Evolutionary conservation across 1,139 yeast genomes (phyloP).

Genomic region (Magnusiomyces magnusii): DNA sequence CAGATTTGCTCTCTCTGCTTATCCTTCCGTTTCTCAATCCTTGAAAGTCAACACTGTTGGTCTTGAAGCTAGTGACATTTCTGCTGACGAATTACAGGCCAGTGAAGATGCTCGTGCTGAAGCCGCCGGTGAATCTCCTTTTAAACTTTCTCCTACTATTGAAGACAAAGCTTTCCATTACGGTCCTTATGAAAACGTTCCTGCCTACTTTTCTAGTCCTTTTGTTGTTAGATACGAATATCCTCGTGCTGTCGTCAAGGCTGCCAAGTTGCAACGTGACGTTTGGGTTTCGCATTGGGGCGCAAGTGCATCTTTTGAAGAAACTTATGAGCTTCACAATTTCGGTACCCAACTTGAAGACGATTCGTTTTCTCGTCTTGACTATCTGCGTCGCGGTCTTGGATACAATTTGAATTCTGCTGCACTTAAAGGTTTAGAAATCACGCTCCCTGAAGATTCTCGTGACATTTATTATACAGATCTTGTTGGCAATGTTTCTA

Average conservation of each 20-base stretch:
- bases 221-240: conserved; percentile 57
- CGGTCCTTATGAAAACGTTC: conserved; percentile 47
- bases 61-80: conserved; percentile 20
- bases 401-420: conserved; percentile 30
- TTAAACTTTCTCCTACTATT: conserved; percentile 1
- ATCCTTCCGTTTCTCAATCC: conserved; percentile 45
- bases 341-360: conserved; percentile 57
- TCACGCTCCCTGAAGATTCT: conserved; percentile 48
- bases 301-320: conserved; percentile 58
- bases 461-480: conserved; percentile 74
- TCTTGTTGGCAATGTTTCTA: conserved; percentile 90
- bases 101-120: conserved; percentile 10
- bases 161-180: conserved; percentile 43
- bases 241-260: conserved; percentile 58
- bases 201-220: conserved; percentile 44
- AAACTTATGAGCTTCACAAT: conserved; percentile 74
- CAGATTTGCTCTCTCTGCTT: conserved; percentile 56
- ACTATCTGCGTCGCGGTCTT: conserved; percentile 48
- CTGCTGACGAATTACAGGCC: conserved; percentile 19
- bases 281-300: conserved; percentile 83
- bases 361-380: conserved; percentile 62
- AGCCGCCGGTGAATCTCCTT: neutral
- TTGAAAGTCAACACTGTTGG: conserved; percentile 17
- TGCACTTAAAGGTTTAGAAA: conserved; percentile 36
- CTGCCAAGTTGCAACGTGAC: conserved; percentile 57